Evolutionary conservation across 257 asterid species (phyloP).

Genomic region (Apocynum venetum): DNA sequence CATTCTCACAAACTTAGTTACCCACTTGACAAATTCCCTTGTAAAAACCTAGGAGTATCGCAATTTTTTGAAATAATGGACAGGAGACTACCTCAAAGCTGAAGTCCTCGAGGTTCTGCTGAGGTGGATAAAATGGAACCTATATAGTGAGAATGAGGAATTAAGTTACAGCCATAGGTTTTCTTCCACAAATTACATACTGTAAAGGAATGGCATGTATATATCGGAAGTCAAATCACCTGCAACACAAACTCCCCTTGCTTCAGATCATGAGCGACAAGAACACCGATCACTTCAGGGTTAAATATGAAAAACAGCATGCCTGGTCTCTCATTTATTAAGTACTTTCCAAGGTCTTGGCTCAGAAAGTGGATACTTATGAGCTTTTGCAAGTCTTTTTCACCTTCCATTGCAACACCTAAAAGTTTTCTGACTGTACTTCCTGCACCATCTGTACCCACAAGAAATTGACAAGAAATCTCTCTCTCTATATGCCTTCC

Average conservation of each 20-base stretch:
- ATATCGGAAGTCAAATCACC: slow-evolving; percentile 34
- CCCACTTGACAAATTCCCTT: not conserved
- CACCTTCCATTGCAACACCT: slow-evolving; percentile 74
- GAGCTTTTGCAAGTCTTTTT: slow-evolving; percentile 76
- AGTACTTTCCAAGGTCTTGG: slow-evolving; percentile 69
- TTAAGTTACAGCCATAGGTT: not conserved
- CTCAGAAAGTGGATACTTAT: slow-evolving; percentile 84
- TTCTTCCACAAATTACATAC: not conserved
- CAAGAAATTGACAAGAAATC: slow-evolving; percentile 59
- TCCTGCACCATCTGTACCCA: slow-evolving; percentile 91
- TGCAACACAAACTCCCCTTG: slow-evolving; percentile 96
- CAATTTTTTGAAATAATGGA: not conserved
- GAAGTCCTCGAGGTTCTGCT: slow-evolving; percentile 80
- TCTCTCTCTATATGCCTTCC: slow-evolving; percentile 44
- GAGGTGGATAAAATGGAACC: slow-evolving; percentile 98
- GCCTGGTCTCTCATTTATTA: slow-evolving; percentile 84
- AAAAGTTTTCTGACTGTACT: slow-evolving; percentile 70
- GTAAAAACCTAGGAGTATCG: not conserved
- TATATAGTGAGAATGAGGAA: slow-evolving; percentile 24
- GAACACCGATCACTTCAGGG: slow-evolving; percentile 79
- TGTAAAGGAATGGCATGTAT: not conserved
- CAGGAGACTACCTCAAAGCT: slow-evolving; percentile 43
- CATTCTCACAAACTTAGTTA: not conserved
- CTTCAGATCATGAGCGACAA: slow-evolving; percentile 88
- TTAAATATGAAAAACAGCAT: slow-evolving; percentile 89